phyloP scores from a whole-genome alignment of 2,329 filamentous ascomycete species.

The Epichloe uncinata region DNA sequence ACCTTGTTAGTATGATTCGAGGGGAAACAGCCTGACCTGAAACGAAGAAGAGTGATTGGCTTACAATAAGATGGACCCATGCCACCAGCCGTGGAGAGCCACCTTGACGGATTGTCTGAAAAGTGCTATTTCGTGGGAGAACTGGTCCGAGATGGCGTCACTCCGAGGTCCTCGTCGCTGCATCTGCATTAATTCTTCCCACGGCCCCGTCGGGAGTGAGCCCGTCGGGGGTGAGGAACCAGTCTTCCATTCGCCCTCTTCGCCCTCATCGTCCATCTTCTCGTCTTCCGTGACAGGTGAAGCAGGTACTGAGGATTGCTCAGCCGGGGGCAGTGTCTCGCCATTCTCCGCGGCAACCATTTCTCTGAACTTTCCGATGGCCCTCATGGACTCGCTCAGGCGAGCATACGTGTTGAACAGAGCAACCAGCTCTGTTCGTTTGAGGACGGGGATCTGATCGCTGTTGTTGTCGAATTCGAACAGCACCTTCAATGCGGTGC shows the following conservation, averaged over 20 bases:
- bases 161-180: slow-evolving; percentile 18
- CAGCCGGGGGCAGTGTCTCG: slow-evolving; percentile 15
- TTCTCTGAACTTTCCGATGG: slow-evolving; percentile 56
- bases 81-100: slow-evolving; percentile 57
- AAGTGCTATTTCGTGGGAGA: slow-evolving; percentile 49
- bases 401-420: slow-evolving; percentile 89
- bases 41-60: slow-evolving; percentile 22
- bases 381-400: slow-evolving; percentile 66
- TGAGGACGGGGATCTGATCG: slow-evolving; percentile 54
- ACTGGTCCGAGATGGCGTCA: slow-evolving; percentile 35
- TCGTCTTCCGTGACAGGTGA: slow-evolving; percentile 17
- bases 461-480: slow-evolving; percentile 75
- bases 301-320: not conserved
- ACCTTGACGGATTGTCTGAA: slow-evolving; percentile 51
- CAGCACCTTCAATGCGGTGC: slow-evolving; percentile 85
- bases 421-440: slow-evolving; percentile 85
- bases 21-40: not conserved
- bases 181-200: slow-evolving; percentile 4
- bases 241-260: slow-evolving; percentile 9
- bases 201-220: not conserved
- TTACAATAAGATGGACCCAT: slow-evolving; percentile 57
- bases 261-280: slow-evolving; percentile 26
- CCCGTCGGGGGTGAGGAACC: not conserved
- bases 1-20: not conserved
- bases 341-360: slow-evolving; percentile 35